Base-by-base conservation (phyloP, 139 green algal species). In the Coccomyxa sp. region DNA sequence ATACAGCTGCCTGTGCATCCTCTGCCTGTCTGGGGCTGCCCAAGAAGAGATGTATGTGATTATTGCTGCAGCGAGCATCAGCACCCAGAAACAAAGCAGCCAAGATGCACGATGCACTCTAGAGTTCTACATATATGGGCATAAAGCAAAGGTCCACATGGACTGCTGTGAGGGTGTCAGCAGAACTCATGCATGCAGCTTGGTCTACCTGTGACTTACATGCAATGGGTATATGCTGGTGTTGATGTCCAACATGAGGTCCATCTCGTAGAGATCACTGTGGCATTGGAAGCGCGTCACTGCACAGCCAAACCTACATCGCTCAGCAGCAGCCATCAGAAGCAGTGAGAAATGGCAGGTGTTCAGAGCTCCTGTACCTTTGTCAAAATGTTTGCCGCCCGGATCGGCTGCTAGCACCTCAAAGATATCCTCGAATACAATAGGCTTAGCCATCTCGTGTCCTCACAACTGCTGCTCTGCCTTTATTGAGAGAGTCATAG, bases 351-450 rank as follows among this genome's bases (percentile, higher is more conserved):
- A n/a, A n/a, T n/a, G n/a, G n/a, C n/a, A n/a, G n/a, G n/a, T n/a
- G n/a, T n/a, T n/a, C n/a, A n/a, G n/a, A n/a, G n/a, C n/a, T n/a
- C n/a, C n/a, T n/a, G n/a, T 68, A 98, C 94, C 94, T 88, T 92
- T 95, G 82, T 99, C 95, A 76, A 99, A 99, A 73, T 97, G 97
- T 84, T 98, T 99, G 70, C 93, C 94, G 70, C 97, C 95, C 2
- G 92, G 91, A 76, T 99, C 95, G n/a, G 88, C 89, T 12, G 92
- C 89, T 22, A 89, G 50, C 0, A 98, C 86, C 75, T 98, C 92
- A 78, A 99, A 99, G 24, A 96, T 94, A 74, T 99, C 95, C 54
- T 99, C 91, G 39, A 98, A 93, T 38, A 97, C n/a, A n/a, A n/a
- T n/a, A n/a, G n/a, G n/a, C n/a, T n/a, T n/a, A n/a, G n/a, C n/a